A percentile compares a stretch with the other conserved stretches of the same genome.
phyloP scores from a whole-genome alignment of 495 filamentous ascomycete species.

The Lophiotrema nucula region DNA sequence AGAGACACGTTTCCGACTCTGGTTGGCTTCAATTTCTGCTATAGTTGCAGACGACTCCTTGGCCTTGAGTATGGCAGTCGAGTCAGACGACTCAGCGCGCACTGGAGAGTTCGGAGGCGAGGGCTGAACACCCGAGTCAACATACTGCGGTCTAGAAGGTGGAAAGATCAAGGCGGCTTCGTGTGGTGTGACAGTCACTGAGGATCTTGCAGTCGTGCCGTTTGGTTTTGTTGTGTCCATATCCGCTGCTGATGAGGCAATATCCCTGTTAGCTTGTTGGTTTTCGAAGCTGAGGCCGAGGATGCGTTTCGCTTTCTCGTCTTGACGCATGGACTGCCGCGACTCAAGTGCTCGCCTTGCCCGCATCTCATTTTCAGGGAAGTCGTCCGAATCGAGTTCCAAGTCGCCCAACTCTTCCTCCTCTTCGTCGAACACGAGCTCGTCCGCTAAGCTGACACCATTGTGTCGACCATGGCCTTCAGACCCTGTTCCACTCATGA shows the following conservation, averaged over 20 bases:
- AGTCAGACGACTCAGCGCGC: constrained; percentile 18
- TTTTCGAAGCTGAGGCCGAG: constrained; percentile 36
- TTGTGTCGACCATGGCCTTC: constrained; percentile 60
- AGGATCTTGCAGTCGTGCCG: constrained; percentile 6
- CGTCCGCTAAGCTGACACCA: constrained; percentile 80
- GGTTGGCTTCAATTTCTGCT: constrained; percentile 66
- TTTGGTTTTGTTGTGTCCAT: constrained; percentile 4
- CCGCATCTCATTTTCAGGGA: constrained; percentile 41
- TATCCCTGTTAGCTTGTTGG: constrained; percentile 16
- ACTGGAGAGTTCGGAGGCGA: constrained; percentile 77
- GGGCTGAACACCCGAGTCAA: constrained; percentile 75
- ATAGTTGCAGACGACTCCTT: constrained; percentile 40
- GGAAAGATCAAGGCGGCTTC: constrained; percentile 23
- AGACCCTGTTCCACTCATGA: constrained; percentile 47
- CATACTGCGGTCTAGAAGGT: constrained; percentile 48
- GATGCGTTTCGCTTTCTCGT: constrained; percentile 46
- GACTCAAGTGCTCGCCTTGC: constrained; percentile 37
- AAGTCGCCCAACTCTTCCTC: constrained; percentile 50
- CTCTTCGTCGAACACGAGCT: constrained; percentile 80
- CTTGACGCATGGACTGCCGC: constrained; percentile 35
- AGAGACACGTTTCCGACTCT: constrained; percentile 63
- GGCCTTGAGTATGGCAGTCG: constrained; percentile 2
- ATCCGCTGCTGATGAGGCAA: constrained; percentile 5
- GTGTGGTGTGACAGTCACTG: constrained; percentile 4
- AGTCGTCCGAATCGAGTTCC: constrained; percentile 41